These are phyloP conservation scores for Urochloa ruziziensis DNA, from an alignment of 176 grass and related monocot genomes.

Conservation along the genomic window DNA sequence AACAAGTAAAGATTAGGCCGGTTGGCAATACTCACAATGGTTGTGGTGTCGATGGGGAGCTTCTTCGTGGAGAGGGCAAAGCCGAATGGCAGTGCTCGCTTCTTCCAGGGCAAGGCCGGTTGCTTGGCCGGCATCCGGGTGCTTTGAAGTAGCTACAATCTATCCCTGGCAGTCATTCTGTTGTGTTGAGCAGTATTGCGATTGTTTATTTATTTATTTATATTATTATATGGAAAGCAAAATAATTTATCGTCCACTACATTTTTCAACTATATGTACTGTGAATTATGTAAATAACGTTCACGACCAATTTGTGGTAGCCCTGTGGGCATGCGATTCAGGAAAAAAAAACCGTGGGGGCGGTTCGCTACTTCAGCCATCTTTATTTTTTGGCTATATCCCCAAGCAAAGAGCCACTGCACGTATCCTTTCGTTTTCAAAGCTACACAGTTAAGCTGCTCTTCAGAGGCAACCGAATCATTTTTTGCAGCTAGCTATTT, in stretches of 20 bases:
- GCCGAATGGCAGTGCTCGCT: conserved; percentile 63
- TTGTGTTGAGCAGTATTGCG: neutral
- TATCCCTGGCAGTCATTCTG: neutral
- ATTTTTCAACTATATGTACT: neutral
- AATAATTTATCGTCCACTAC: too few species aligned
- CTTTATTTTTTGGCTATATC: too few species aligned
- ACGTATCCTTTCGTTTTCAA: too few species aligned
- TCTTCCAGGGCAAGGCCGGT: conserved; percentile 58
- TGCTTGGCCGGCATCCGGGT: conserved; percentile 53
- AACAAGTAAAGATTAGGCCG: conserved; percentile 65
- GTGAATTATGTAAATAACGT: neutral
- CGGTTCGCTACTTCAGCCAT: too few species aligned
- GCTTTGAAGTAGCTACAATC: conserved; percentile 27
- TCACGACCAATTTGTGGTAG: too few species aligned
- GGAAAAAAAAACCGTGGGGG: too few species aligned
- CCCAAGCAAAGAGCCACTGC: too few species aligned
- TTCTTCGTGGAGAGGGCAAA: conserved; percentile 52
- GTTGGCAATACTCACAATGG: conserved; percentile 60
- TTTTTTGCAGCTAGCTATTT: too few species aligned
- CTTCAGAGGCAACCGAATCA: too few species aligned
- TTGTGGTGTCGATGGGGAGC: conserved; percentile 83
- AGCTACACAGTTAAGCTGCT: too few species aligned
- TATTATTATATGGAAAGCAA: neutral
- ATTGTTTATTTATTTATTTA: too few species aligned
- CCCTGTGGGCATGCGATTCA: too few species aligned